Base-by-base conservation (phyloP, 306 rosid genomes). In the Ziziphus jujuba region DNA sequence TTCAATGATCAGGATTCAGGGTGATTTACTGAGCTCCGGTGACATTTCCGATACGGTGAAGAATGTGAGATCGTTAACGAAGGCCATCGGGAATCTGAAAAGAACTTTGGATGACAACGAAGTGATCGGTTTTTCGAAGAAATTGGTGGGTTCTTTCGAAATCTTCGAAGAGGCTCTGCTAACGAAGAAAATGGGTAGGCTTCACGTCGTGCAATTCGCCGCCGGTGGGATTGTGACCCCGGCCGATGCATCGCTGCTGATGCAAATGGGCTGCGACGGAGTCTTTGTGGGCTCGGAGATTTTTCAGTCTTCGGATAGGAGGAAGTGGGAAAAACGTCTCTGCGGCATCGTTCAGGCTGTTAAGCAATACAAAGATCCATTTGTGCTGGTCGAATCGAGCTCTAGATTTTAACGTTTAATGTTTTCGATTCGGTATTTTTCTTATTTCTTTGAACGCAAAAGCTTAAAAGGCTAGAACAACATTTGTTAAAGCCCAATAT, bases 211-310 rank as follows among this genome's bases (percentile, higher is more conserved):
- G 34, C 81, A 84, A 17, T 91, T 86, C 36, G 93, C 93, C 15
- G 78, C 87, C 34, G 89, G 97, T 0, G 97, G 97, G 36, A 83
- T 91, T 31, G 88, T 77, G 57, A 88, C 97, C 22, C 93, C 97
- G n/a, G 93, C 97, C 0, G 93, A 91, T 52, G 96, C 81, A 23
- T 92, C 91, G 12, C 38, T 91, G 75, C 74, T 91, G 96, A 88
- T 88, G 97, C 97, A 91, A 33, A 61, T 91, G 47, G 97, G 97
- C 0, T 88, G 97, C 65, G 89, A 88, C 17, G 97, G 97, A 6
- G 87, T 91, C 22, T 79, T 88, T 43, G 66, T 86, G 17, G 91
- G 84, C 51, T 70, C 77, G 3, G 91, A 86, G 59, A 59, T 86
- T 69, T 91, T 91, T 61, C 45, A 64, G 5, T 72, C 75, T 22